Evolutionary conservation across 116 monocot species (phyloP), one percentile per base, ranked within the genome.

Genomic region (Trichopus zeylanicus): DNA sequence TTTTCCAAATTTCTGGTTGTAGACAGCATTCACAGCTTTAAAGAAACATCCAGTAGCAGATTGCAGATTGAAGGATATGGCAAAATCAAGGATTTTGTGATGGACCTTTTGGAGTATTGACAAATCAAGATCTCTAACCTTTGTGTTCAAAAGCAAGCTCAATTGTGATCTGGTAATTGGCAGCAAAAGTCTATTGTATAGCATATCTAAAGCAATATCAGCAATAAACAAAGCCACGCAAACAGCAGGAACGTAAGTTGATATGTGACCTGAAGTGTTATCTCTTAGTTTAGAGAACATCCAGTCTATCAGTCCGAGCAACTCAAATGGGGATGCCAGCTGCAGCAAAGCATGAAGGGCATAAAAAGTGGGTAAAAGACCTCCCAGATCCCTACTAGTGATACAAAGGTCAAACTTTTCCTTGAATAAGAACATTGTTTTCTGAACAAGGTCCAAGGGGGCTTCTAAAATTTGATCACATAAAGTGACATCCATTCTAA

Each of bases 291-390:
- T 67, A 37, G 47, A 46, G 47, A 91, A 75, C 73, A 88, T 78
- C 87, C 81, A 85, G 31, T 78, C 37, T 26, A 74, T 79, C 56
- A 91, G 53, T 59, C 73, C 68, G 56, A 91, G 73, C 59, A 98
- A 73, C 34, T 75, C 75, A 56, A 74, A 80, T 59, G 87, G 88
- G 57, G 85, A 85, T 27, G 77, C 21, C 67, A 80, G 82, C 20
- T 54, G 53, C 53, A 71, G 64, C 66, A 91, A 62, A 7, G 68
- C 10, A 35, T 59, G 46, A 58, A 98, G 59, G 31, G 78, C 61
- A 56, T 73, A 69, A 71, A 85, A 85, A 49, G 57, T 70, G 49
- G 68, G 84, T 28, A 84, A 61, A 65, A 88, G 35, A 30, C 68
- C 37, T 23, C 20, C 60, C 30, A 75, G 52, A 68, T 84, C 69